Conservation (phyloP, 2,329 filamentous ascomycete genomes). For the Trichophyton equinum region DNA sequence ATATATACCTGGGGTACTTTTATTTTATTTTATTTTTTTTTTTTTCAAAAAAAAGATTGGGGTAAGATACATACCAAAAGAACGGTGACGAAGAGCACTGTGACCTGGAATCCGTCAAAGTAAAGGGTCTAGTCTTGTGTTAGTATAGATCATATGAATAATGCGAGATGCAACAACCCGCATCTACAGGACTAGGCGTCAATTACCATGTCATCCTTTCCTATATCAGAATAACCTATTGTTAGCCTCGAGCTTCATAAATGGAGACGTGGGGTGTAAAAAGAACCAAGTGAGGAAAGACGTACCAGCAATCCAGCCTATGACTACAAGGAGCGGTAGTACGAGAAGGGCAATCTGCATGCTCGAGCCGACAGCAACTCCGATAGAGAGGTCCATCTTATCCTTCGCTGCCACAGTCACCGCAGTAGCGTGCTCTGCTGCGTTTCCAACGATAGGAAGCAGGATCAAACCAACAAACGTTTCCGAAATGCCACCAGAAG, state of each 20-base stretch:
- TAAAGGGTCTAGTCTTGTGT: slow-evolving; percentile 26
- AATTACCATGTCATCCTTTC: slow-evolving; percentile 44
- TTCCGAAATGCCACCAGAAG: slow-evolving; percentile 38
- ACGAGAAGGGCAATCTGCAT: slow-evolving; percentile 55
- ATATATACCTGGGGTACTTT: too few species aligned
- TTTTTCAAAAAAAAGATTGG: neutral
- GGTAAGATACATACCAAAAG: slow-evolving; percentile 32
- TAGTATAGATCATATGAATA: slow-evolving; percentile 10
- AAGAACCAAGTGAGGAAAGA: neutral
- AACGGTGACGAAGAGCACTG: slow-evolving; percentile 42
- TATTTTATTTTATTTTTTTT: too few species aligned
- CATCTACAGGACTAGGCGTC: neutral
- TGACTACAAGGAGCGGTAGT: slow-evolving; percentile 46
- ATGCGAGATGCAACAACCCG: neutral
- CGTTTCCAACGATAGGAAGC: slow-evolving; percentile 53
- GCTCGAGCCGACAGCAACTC: slow-evolving; percentile 52
- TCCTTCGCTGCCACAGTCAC: slow-evolving; percentile 51
- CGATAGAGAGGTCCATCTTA: slow-evolving; percentile 57
- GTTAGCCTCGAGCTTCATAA: neutral
- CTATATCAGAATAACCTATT: slow-evolving; percentile 11
- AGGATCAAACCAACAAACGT: slow-evolving; percentile 54
- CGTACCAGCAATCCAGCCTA: slow-evolving; percentile 46
- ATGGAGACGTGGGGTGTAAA: neutral
- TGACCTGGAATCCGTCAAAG: slow-evolving; percentile 72
- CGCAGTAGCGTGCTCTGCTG: slow-evolving; percentile 53